Conservation (phyloP, 2,329 filamentous ascomycete species). For the Paecilomyces fulvus region DNA sequence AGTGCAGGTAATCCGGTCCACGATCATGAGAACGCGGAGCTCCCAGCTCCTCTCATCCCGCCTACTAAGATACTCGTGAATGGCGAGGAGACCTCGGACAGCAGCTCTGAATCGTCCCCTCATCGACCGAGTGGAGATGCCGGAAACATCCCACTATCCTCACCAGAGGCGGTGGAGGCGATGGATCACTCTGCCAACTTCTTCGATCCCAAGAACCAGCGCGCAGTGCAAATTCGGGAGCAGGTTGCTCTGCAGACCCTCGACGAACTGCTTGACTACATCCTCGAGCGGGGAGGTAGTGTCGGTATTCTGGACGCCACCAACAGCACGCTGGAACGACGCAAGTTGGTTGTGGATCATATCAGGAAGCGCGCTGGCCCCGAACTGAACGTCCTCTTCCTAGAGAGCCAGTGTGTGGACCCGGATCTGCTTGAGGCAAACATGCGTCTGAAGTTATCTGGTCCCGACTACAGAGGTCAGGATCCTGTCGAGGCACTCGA, state of each 20-base stretch:
- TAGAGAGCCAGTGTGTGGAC: slow-evolving; percentile 89
- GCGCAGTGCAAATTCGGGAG: slow-evolving; percentile 74
- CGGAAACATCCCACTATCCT: slow-evolving; percentile 2
- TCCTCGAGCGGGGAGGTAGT: slow-evolving; percentile 71
- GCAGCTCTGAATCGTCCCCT: slow-evolving; percentile 1
- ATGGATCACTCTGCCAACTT: slow-evolving; percentile 89
- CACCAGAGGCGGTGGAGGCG: slow-evolving; percentile 49
- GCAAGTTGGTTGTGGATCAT: slow-evolving; percentile 73
- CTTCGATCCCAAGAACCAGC: slow-evolving; percentile 83
- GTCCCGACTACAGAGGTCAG: slow-evolving; percentile 91
- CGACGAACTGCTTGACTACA: slow-evolving; percentile 84
- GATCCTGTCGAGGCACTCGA: slow-evolving; percentile 75
- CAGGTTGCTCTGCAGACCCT: slow-evolving; percentile 87
- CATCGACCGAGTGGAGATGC: slow-evolving; percentile 11
- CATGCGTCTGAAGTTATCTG: slow-evolving; percentile 92
- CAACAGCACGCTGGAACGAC: slow-evolving; percentile 83
- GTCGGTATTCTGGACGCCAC: slow-evolving; percentile 96
- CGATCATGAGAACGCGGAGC: slow-evolving; percentile 19
- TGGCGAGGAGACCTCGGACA: slow-evolving; percentile 38
- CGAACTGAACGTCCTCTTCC: slow-evolving; percentile 80
- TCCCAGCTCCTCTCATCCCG: slow-evolving; percentile 34
- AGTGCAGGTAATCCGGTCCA: slow-evolving; percentile 21
- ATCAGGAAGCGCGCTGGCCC: slow-evolving; percentile 77
- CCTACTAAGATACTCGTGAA: slow-evolving; percentile 53
- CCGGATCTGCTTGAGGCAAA: slow-evolving; percentile 81